Evolutionary conservation across 208 protist species (phyloP), one percentile per base, ranked within the genome.

Genomic region (Leishmania tropica): DNA sequence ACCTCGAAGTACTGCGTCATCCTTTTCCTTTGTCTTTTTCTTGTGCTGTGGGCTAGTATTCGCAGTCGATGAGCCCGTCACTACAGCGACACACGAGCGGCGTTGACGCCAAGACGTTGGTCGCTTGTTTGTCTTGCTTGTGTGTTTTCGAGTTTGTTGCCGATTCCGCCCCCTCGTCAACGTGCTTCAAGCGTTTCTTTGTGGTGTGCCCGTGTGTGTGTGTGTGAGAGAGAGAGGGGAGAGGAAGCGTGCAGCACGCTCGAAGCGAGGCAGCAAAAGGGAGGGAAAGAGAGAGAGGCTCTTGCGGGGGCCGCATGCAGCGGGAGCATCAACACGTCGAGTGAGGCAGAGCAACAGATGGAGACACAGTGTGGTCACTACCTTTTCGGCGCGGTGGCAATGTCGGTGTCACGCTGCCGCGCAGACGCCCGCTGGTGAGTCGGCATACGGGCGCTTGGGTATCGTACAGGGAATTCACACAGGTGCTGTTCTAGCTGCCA

Each of bases 1-100:
- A 92, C 89, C 1, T 81, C 65, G 54, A 91, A 81, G 40, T 70
- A 83, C 37, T 86, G 83, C 45, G 65, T 31, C 83, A 81, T 88
- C 28, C 72, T 74, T 40, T 8, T 28, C 11, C 6, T 72, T 54
- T 13, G 1, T 70, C 35, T 48, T 72, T 13, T 35, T 75, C 35
- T 8, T 21, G 19, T 42, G 28, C 53, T 68, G 31, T 75, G 19
- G 21, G 15, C 73, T 13, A 54, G 3, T 24, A 3, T 78, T n/a
- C 35, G 56, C n/a, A 40, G 48, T 37, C 13, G 15, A 56, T 37
- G 71, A 37, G 24, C 24, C 11, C n/a, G 47, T 75, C n/a, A n/a
- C 40, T 13, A 15, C 40, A n/a, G 67, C 40, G 2, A 7, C 37
- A 19, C 15, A 70, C 24, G n/a, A 70, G 37, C 5, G 65, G 8